Conservation (phyloP, 1,284 basidiomycete genomes). For the Sanghuangporus baumii region DNA sequence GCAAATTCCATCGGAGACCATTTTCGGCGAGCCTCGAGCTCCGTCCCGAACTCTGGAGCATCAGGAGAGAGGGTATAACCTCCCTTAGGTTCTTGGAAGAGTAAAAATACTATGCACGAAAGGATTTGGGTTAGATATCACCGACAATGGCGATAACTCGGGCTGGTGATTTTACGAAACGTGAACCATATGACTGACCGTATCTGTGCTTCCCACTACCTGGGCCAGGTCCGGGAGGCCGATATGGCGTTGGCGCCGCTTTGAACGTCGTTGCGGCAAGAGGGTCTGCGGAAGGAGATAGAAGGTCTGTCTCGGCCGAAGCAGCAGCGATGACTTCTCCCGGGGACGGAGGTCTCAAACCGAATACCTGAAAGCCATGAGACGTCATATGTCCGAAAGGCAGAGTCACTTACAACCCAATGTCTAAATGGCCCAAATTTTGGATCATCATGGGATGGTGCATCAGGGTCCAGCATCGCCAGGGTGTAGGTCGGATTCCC, state of each 20-base stretch:
- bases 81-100: constrained; percentile 51
- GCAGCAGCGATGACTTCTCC: constrained; percentile 12
- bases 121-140: neutral
- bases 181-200: constrained; percentile 30
- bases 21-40: constrained; percentile 40
- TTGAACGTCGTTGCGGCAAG: constrained; percentile 39
- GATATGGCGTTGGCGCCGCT: constrained; percentile 49
- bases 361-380: constrained; percentile 41
- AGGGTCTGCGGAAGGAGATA: constrained; percentile 2
- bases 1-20: constrained; percentile 55
- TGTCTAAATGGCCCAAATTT: constrained; percentile 57
- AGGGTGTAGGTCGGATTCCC: constrained; percentile 47
- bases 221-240: constrained; percentile 50
- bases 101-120: constrained; percentile 41
- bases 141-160: too few relatives aligned
- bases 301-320: constrained; percentile 4
- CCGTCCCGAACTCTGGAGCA: constrained; percentile 42
- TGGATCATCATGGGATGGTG: constrained; percentile 50
- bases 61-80: constrained; percentile 38
- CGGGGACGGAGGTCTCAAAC: constrained; percentile 41
- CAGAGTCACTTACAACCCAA: constrained; percentile 49
- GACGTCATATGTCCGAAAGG: neutral
- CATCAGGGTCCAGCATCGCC: constrained; percentile 66
- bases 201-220: constrained; percentile 56
- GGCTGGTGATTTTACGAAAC: neutral